These are phyloP conservation scores for Nectriaceae sp. DNA, from an alignment of 2,329 filamentous ascomycete genomes.

Conservation along the genomic window DNA sequence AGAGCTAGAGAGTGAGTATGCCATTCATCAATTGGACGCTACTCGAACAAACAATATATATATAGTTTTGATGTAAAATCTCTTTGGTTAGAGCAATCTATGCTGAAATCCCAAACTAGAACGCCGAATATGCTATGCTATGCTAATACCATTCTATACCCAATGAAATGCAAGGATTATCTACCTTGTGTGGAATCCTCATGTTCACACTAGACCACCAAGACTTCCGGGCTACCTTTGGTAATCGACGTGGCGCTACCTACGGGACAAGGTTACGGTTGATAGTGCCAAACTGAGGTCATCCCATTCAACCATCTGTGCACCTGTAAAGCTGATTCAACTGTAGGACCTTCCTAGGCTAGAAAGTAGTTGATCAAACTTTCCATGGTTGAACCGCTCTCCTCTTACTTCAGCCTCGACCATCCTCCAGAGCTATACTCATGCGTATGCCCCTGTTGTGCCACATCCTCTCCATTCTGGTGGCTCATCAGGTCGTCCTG, in stretches of 20 bases:
- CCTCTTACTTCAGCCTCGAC: slow-evolving; percentile 6
- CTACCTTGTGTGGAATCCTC: not conserved
- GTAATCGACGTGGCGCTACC: not conserved
- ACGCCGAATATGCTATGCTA: not conserved
- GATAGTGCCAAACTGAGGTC: not conserved
- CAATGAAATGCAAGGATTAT: not conserved
- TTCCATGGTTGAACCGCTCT: no score
- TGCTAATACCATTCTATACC: no score
- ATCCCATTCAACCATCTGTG: not conserved
- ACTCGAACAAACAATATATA: no score
- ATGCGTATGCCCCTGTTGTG: slow-evolving; percentile 29
- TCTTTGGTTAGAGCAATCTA: no score
- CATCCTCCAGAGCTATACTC: slow-evolving; percentile 26
- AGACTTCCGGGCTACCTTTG: not conserved
- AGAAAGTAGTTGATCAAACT: not conserved
- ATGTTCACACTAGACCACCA: not conserved
- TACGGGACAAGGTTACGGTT: not conserved
- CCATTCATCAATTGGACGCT: no score
- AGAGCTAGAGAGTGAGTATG: no score
- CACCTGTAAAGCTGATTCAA: not conserved
- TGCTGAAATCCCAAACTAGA: not conserved
- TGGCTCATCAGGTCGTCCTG: slow-evolving; percentile 53
- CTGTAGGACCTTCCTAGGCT: not conserved
- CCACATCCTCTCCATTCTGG: slow-evolving; percentile 33
- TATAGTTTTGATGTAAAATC: no score